Percentiles rank a stretch among this genome's conserved stretches.
Evolutionary conservation across 1,284 basidiomycete genomes (phyloP).

Genomic region (Cutaneotrichosporon cavernicola): DNA sequence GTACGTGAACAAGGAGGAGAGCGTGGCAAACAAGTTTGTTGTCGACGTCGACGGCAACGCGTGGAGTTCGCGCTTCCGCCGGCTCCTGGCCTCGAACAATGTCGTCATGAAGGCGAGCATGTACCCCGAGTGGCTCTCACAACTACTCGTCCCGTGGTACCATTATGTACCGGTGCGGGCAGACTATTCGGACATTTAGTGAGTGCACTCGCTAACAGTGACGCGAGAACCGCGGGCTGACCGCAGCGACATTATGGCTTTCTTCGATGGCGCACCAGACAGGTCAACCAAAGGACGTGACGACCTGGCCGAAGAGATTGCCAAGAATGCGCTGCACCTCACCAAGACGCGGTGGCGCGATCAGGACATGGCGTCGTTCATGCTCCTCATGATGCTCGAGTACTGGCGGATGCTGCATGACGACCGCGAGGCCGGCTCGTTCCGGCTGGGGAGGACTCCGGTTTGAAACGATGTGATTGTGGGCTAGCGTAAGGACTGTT

Average conservation of each 20-base stretch:
- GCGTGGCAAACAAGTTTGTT: slow-evolving; percentile 47
- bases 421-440: slow-evolving; percentile 33
- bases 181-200: slow-evolving; percentile 50
- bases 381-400: slow-evolving; percentile 44
- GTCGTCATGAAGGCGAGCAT: slow-evolving; percentile 48
- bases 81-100: slow-evolving; percentile 43
- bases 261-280: slow-evolving; percentile 54
- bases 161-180: slow-evolving; percentile 50
- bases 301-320: slow-evolving; percentile 52
- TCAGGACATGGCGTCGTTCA: slow-evolving; percentile 55
- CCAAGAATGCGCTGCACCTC: slow-evolving; percentile 47
- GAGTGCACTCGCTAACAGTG: not conserved
- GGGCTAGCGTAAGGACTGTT: not conserved
- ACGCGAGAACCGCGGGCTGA: not conserved
- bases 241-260: slow-evolving; percentile 52
- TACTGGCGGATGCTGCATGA: slow-evolving; percentile 39
- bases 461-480: not conserved
- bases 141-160: slow-evolving; percentile 48
- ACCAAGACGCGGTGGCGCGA: slow-evolving; percentile 50
- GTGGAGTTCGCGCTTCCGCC: slow-evolving; percentile 52
- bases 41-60: slow-evolving; percentile 56
- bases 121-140: slow-evolving; percentile 43
- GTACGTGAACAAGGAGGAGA: slow-evolving; percentile 23
- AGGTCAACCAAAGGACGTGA: slow-evolving; percentile 46
- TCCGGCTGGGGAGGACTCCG: not conserved